A percentile compares a stretch with the other conserved stretches of the same genome.
Evolutionary conservation across 2,329 filamentous ascomycete genomes (phyloP).

Genomic region (Monosporascus sp.): DNA sequence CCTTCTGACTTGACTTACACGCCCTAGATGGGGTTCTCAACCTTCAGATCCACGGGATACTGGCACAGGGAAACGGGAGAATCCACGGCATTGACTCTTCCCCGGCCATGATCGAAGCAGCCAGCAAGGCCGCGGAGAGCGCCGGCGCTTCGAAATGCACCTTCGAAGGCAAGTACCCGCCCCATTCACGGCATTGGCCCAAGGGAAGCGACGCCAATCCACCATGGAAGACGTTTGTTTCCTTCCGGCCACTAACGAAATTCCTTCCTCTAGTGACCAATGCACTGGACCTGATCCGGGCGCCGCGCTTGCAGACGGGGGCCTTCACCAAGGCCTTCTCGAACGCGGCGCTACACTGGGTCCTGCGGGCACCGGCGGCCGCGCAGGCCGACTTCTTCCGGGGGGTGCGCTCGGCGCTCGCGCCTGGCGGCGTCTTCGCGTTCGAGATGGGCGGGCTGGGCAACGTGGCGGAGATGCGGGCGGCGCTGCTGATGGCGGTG

Average conservation of each 20-base stretch:
- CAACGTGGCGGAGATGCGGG: constrained; percentile 59
- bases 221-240: no score
- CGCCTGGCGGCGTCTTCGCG: constrained; percentile 51
- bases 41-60: constrained; percentile 43
- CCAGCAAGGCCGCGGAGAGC: constrained; percentile 35
- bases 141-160: constrained; percentile 30
- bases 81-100: constrained; percentile 58
- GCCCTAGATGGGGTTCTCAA: constrained; percentile 54
- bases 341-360: constrained; percentile 65
- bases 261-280: constrained; percentile 36
- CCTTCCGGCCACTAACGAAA: not conserved
- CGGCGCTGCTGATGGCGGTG: constrained; percentile 51
- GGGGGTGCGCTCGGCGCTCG: constrained; percentile 46
- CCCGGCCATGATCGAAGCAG: constrained; percentile 51
- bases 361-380: constrained; percentile 40
- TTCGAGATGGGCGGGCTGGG: constrained; percentile 71
- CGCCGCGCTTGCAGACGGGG: constrained; percentile 30
- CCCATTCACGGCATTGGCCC: no score
- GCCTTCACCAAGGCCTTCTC: constrained; percentile 56
- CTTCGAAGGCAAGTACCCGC: constrained; percentile 36
- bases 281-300: constrained; percentile 33
- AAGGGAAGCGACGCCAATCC: no score
- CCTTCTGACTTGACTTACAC: not conserved
- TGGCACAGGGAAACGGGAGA: constrained; percentile 39
- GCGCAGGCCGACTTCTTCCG: constrained; percentile 48